phyloP scores from a whole-genome alignment of 2,329 filamentous ascomycete species.

The Aspergillus oerlinghausenensis region DNA sequence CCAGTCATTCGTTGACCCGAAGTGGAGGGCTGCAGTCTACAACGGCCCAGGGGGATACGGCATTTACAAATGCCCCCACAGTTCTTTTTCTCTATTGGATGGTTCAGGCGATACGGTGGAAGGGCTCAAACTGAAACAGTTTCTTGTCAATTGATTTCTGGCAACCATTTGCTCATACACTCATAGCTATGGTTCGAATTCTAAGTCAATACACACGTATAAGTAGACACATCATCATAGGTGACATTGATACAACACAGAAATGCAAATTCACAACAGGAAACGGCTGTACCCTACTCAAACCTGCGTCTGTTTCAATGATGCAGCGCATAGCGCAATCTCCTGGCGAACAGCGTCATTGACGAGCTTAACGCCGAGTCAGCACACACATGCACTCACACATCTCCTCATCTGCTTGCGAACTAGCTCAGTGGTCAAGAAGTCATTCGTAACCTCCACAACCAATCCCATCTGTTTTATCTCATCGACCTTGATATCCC shows the following conservation, averaged over 20 bases:
- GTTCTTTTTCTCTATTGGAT: not conserved
- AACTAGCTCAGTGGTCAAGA: too few species aligned
- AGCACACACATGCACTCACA: too few species aligned
- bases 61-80: not conserved
- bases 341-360: constrained; percentile 9
- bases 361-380: constrained; percentile 6
- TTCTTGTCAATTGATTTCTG: not conserved
- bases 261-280: not conserved
- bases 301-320: not conserved
- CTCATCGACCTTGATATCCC: too few species aligned
- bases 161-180: not conserved
- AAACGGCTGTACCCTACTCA: not conserved
- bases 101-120: not conserved
- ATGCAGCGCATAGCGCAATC: not conserved
- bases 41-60: too few species aligned
- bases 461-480: too few species aligned
- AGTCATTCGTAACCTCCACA: too few species aligned
- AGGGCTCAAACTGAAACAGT: not conserved
- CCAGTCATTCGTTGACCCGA: not conserved
- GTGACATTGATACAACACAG: not conserved
- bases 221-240: not conserved
- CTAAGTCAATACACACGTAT: not conserved
- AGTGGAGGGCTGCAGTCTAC: not conserved
- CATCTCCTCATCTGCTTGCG: too few species aligned
- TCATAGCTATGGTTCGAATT: not conserved